Evolutionary conservation across 1,284 basidiomycete species (phyloP), one percentile per base, ranked within the genome.

Genomic region (Heliocybe sulcata): DNA sequence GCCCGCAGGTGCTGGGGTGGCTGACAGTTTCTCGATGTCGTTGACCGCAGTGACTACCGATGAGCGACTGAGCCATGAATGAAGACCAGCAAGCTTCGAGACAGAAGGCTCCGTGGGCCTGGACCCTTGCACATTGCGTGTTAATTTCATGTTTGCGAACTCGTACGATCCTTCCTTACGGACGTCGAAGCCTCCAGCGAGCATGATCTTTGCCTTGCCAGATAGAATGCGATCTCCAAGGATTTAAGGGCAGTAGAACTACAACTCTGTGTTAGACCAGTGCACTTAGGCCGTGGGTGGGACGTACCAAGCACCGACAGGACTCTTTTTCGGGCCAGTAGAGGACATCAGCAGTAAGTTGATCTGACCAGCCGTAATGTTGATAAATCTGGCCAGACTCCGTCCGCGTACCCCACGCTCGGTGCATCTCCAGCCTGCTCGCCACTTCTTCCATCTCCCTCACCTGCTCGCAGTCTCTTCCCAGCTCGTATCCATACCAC

Each of bases 111-210:
- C 4, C 6, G 6, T 12, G 29, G 29, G 29, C 12, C 4, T 31
- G 29, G 29, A 4, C 4, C 4, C 29, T 12, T 31, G 6, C 29
- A 12, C 89, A 67, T 96, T 98, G 72, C 91, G 94, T 6, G 97
- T 99, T 4, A 97, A 97, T 74, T 98, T 97, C 97, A 99, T 99
- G 79, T 98, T 98, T 56, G 94, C 96, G 72, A 95, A 95, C 73
- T 98, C 94, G 72, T 85, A 96, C 19, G 94, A 96, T 22, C 94
- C 95, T 71, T 98, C 95, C 72, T 99, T 97, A 63, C 90, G 91
- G 68, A 98, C 97, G 67, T 99, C 97, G 74, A 94, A 98, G 57
- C 96, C 97, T 73, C 97, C 97, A 45, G 96, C 91, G 60, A 99
- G 87, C 97, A 99, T 99, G 67, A 99, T 86, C 77, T 98, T 98